Conservation (phyloP, 495 filamentous ascomycete species). For the Entonaema liquescens region DNA sequence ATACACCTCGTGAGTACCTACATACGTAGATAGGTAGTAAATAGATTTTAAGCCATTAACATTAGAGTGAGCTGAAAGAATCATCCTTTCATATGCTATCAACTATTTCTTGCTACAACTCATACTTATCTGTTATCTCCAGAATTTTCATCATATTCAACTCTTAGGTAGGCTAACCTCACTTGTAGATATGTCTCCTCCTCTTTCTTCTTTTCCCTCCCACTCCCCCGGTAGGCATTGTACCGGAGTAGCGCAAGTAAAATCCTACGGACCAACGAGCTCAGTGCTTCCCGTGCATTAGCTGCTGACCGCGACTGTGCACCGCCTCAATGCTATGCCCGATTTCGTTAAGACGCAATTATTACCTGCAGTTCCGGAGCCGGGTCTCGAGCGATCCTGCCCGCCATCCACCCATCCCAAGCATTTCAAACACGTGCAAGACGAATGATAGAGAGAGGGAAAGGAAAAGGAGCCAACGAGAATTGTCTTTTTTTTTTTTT, state of each 20-base stretch:
- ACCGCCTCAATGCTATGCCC: constrained; percentile 37
- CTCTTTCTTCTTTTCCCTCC: background rate
- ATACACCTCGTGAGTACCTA: background rate
- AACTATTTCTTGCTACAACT: background rate
- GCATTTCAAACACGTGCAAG: constrained; percentile 37
- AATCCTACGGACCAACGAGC: constrained; percentile 30
- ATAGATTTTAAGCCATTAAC: too few relatives aligned
- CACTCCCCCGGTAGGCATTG: background rate
- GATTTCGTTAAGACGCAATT: constrained; percentile 36
- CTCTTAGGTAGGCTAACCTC: too few relatives aligned
- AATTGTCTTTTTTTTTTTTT: constrained; percentile 21
- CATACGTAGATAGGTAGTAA: background rate
- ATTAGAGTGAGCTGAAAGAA: background rate
- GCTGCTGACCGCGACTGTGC: constrained; percentile 31
- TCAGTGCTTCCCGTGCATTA: constrained; percentile 24
- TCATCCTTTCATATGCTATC: background rate
- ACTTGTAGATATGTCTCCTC: too few relatives aligned
- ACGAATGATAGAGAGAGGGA: constrained; percentile 14
- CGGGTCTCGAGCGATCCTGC: constrained; percentile 28
- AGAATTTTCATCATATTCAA: background rate
- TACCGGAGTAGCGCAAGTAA: background rate
- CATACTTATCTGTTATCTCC: too few relatives aligned
- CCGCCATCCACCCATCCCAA: constrained; percentile 34
- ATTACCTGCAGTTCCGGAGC: constrained; percentile 38
- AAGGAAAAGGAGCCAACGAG: constrained; percentile 13